phyloP scores from a whole-genome alignment of 1,139 yeast species.

The Petasospora fabianii region DNA sequence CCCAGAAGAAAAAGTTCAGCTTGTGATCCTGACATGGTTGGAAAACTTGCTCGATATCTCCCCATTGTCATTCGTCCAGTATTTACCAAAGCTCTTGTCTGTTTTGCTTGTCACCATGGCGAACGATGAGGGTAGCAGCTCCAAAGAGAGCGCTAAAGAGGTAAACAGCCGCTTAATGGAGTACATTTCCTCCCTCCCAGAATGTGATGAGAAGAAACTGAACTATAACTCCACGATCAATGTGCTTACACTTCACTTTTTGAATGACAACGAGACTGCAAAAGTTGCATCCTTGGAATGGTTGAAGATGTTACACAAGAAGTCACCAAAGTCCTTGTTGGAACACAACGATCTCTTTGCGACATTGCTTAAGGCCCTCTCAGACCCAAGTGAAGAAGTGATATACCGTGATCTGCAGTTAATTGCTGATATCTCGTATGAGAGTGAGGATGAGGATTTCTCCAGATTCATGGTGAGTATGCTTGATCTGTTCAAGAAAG shows the following conservation, averaged over 20 bases:
- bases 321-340: slow-evolving; percentile 60
- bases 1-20: slow-evolving; percentile 72
- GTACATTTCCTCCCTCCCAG: slow-evolving; percentile 37
- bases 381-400: slow-evolving; percentile 84
- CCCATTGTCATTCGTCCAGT: slow-evolving; percentile 70
- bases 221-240: slow-evolving; percentile 58
- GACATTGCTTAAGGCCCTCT: slow-evolving; percentile 72
- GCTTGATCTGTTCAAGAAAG: slow-evolving; percentile 62
- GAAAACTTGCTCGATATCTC: slow-evolving; percentile 70
- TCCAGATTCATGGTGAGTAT: slow-evolving; percentile 72
- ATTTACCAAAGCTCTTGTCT: slow-evolving; percentile 54
- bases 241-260: slow-evolving; percentile 56
- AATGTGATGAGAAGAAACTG: slow-evolving; percentile 36
- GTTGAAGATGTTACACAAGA: slow-evolving; percentile 78
- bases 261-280: slow-evolving; percentile 74
- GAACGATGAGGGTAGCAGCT: slow-evolving; percentile 40
- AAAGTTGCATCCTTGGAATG: slow-evolving; percentile 86
- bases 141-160: slow-evolving; percentile 50
- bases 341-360: slow-evolving; percentile 68
- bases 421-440: slow-evolving; percentile 73
- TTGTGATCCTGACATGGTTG: slow-evolving; percentile 82
- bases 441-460: slow-evolving; percentile 76
- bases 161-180: slow-evolving; percentile 50
- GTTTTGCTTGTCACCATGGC: slow-evolving; percentile 56
- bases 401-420: slow-evolving; percentile 74